Conservation (phyloP, 768 basidiomycete species). For the Bullera alba region DNA sequence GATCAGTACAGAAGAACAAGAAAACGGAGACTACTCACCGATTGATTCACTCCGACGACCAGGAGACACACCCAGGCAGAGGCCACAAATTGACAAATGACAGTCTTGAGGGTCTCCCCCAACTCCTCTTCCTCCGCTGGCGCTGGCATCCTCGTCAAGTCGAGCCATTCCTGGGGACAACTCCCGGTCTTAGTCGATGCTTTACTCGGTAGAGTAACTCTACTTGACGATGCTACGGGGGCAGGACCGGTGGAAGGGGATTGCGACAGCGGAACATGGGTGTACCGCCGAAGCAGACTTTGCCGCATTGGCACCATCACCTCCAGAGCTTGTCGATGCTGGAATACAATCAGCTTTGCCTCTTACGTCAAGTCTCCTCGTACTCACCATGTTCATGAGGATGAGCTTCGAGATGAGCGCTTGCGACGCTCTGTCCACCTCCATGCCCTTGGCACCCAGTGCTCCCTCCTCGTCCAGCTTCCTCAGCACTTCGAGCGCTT, state of each 20-base stretch:
- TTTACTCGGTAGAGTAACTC: too few relatives aligned
- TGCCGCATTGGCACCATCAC: constrained; percentile 7
- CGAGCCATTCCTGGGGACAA: background rate
- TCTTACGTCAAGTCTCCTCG: background rate
- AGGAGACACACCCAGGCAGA: background rate
- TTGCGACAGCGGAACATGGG: background rate
- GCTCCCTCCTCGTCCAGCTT: constrained; percentile 12
- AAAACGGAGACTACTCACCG: background rate
- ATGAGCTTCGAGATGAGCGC: constrained; percentile 17
- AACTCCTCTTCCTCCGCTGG: background rate
- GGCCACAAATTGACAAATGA: background rate
- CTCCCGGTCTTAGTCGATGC: background rate
- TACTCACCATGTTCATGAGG: constrained; percentile 30
- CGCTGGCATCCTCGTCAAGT: background rate
- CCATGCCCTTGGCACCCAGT: constrained; percentile 14
- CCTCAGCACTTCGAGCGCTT: constrained; percentile 18
- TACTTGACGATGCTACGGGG: too few relatives aligned
- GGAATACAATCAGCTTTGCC: background rate
- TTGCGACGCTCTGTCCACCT: constrained; percentile 25
- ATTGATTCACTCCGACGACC: background rate
- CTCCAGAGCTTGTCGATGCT: constrained; percentile 22
- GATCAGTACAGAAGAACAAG: too few relatives aligned
- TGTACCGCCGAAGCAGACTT: background rate
- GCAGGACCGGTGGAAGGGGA: background rate
- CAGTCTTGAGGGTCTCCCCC: background rate